Evolutionary conservation across 805 yeast species (phyloP).

Genomic region (Yamadazyma endophytica): DNA sequence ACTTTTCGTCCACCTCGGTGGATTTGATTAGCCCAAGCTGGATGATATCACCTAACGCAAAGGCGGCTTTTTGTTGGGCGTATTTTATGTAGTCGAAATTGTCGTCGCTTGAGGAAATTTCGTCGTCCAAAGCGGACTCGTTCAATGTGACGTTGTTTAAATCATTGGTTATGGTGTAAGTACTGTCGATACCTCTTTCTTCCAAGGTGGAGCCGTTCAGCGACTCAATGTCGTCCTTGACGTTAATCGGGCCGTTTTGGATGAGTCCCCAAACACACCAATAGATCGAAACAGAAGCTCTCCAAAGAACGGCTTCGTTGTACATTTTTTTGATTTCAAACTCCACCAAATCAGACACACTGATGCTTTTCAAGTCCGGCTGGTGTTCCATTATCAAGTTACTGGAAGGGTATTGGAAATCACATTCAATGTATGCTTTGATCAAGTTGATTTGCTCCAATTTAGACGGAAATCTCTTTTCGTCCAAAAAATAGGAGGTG

Average conservation of each 20-base stretch:
- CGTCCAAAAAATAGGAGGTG: conserved; percentile 48
- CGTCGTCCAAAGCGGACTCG: conserved; percentile 23
- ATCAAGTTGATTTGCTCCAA: conserved; percentile 69
- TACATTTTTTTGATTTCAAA: conserved; percentile 48
- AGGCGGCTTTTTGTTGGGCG: conserved; percentile 66
- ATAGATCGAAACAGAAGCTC: conserved; percentile 69
- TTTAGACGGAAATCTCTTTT: conserved; percentile 58
- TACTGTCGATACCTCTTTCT: conserved; percentile 37
- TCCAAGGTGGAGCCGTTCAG: conserved; percentile 10
- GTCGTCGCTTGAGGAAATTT: conserved; percentile 44
- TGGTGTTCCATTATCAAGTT: conserved; percentile 19
- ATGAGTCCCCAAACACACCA: conserved; percentile 95
- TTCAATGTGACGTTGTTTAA: conserved; percentile 45
- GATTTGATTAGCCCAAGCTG: conserved; percentile 48
- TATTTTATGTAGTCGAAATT: conserved; percentile 77
- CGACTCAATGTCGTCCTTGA: conserved; percentile 8
- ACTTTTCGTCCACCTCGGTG: conserved; percentile 22
- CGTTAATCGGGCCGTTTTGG: conserved; percentile 52
- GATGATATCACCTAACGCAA: conserved; percentile 72
- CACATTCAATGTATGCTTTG: conserved; percentile 71
- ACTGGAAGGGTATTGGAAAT: conserved; percentile 35
- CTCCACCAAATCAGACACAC: conserved; percentile 27
- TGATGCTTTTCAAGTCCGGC: conserved; percentile 9
- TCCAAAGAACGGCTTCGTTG: conserved; percentile 71
- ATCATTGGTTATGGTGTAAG: conserved; percentile 44